These are phyloP conservation scores for Sedum album DNA, from an alignment of 164 flowering plant species.

Conservation along the genomic window DNA sequence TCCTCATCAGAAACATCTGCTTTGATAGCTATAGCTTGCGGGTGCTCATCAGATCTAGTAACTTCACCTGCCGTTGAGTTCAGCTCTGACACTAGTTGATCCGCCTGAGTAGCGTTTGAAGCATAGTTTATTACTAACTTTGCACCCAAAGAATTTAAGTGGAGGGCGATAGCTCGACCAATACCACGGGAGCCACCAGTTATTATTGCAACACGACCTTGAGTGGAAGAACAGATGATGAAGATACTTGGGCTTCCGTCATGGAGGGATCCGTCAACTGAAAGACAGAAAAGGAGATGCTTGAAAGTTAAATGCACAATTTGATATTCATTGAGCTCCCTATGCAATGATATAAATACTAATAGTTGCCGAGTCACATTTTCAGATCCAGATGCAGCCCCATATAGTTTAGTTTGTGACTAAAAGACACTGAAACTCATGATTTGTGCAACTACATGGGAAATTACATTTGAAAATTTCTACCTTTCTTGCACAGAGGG, in stretches of 20 bases:
- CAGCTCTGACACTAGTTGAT: conserved; percentile 25
- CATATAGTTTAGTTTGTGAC: background rate
- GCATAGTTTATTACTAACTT: conserved; percentile 33
- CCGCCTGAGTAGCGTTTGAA: conserved; percentile 32
- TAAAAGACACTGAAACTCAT: background rate
- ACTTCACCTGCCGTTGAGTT: conserved; percentile 12
- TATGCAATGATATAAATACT: background rate
- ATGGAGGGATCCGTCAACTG: conserved; percentile 5
- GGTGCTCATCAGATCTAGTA: conserved; percentile 7
- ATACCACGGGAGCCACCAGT: conserved; percentile 17
- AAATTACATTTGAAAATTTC: background rate
- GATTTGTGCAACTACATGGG: background rate
- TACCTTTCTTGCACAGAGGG: background rate
- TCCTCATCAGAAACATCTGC: conserved; percentile 46
- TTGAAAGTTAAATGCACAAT: background rate
- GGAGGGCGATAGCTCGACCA: conserved; percentile 41
- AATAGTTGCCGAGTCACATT: background rate
- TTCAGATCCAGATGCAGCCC: background rate
- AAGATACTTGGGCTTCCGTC: background rate
- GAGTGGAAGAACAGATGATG: background rate
- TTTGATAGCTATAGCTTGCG: conserved; percentile 33
- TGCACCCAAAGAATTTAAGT: conserved; percentile 47
- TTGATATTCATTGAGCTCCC: no score
- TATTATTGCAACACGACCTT: conserved; percentile 1
- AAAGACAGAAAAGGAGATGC: background rate